These are phyloP conservation scores for Brassica hybrid DNA, from an alignment of 441 rosid species.

Conservation along the genomic window DNA sequence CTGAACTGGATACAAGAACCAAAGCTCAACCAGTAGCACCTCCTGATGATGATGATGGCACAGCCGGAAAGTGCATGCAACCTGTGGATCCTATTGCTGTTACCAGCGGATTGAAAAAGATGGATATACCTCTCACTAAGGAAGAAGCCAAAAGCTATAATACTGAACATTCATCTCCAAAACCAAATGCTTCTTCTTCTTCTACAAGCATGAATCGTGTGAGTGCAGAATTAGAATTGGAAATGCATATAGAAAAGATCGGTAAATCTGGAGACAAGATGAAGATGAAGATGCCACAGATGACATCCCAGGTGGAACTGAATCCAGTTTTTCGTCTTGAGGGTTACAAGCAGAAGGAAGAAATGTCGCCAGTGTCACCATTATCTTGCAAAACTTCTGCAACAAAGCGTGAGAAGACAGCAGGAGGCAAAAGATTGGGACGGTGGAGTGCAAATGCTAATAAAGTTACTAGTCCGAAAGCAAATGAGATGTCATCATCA, in stretches of 20 bases:
- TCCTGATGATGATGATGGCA: constrained; percentile 28
- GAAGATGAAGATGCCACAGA: constrained; percentile 13
- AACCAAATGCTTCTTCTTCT: constrained; percentile 23
- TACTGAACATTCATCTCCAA: constrained; percentile 23
- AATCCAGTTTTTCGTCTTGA: constrained; percentile 42
- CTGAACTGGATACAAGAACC: constrained; percentile 58
- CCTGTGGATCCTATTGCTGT: constrained; percentile 17
- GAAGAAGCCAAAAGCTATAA: constrained; percentile 25
- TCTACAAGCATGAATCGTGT: constrained; percentile 13
- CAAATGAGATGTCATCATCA: too few species aligned
- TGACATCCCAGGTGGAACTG: constrained; percentile 21
- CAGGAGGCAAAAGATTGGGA: constrained; percentile 16
- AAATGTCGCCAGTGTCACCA: constrained; percentile 37
- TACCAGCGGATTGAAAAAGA: constrained; percentile 10
- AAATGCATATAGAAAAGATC: constrained; percentile 5
- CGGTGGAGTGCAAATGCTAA: constrained; percentile 25
- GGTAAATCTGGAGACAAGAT: constrained; percentile 31
- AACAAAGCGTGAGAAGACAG: constrained; percentile 30
- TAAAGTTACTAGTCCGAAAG: constrained; percentile 24
- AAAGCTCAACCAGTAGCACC: constrained; percentile 47
- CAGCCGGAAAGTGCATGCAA: constrained; percentile 25
- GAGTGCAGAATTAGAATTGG: constrained; percentile 21
- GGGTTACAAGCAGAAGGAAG: constrained; percentile 27
- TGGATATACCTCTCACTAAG: constrained; percentile 13
- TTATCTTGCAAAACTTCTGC: constrained; percentile 29